Evolutionary conservation across 352 stramenopile genomes (phyloP).

Genomic region (Saprolegnia diclina): DNA sequence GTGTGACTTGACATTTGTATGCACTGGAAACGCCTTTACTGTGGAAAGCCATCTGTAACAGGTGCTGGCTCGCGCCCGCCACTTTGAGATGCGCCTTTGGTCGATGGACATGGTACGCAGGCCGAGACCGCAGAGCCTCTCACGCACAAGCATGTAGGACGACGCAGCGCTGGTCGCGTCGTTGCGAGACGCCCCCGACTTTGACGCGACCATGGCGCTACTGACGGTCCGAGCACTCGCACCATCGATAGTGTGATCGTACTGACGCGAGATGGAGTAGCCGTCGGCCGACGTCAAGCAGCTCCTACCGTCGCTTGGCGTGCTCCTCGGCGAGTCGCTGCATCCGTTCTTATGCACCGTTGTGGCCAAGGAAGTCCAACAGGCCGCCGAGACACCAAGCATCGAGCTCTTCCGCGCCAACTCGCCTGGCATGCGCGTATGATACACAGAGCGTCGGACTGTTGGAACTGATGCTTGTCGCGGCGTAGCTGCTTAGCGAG

Average conservation of each 20-base stretch:
- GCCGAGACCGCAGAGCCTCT: too few relatives aligned
- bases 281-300: not conserved
- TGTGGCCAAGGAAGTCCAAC: not conserved
- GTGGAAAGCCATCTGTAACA: too few relatives aligned
- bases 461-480: not conserved
- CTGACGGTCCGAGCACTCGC: not conserved
- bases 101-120: too few relatives aligned
- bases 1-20: too few relatives aligned
- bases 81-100: too few relatives aligned
- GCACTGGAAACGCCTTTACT: too few relatives aligned
- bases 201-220: not conserved
- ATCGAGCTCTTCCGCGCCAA: not conserved
- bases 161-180: too few relatives aligned
- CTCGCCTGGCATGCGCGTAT: not conserved
- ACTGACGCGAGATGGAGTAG: not conserved
- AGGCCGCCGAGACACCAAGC: not conserved
- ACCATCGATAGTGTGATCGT: not conserved
- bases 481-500: constrained; percentile 8
- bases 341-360: not conserved
- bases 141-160: not conserved
- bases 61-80: too few relatives aligned
- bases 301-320: not conserved
- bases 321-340: not conserved
- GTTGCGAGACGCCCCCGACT: not conserved
- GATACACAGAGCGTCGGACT: too few relatives aligned